Evolutionary conservation across 2,329 filamentous ascomycete genomes (phyloP), one percentile per base, ranked within the genome.

Genomic region (Aspergillus neotritici): DNA sequence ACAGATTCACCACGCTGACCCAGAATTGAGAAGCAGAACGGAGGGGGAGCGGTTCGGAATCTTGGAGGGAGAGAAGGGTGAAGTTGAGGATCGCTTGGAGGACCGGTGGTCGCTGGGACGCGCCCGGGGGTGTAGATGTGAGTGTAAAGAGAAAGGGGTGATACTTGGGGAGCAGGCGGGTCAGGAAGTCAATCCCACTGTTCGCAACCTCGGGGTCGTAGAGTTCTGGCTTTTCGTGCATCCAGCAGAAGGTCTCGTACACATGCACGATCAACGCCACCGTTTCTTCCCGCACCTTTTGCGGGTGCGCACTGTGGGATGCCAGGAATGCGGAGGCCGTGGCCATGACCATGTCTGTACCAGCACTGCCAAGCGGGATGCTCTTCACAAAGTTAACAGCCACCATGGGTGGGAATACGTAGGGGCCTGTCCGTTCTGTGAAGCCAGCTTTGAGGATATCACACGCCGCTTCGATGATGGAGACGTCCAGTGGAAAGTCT

Each of bases 391-490:
- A 69, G 15, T 64, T 59, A 15, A 67, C 64, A 3, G 63, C 69
- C 34, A 68, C 51, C n/a, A 57, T 51, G 3, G 68, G 63, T 14
- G 66, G 60, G 42, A 73, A 69, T 14, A 72, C 68, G 44, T 67
- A 72, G 9, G 65, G 66, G 0, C 69, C 68, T 1, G 62, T 65
- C 15, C 54, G 57, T 45, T 73, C 70, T 4, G 70, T 71, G 45
- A 67, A 72, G 3, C 70, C 70, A 9, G 69, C 68, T 48, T 66
- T 70, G 31, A 73, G 51, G 14, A 73, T 66, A 38, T 72, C 68
- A 49, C 69, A 73, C 6, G 67, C 63, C 5, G 68, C 65, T 53
- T 71, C 69, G 14, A 72, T 65, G 8, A 72, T 66, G n/a, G 59
- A 56, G 36, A 58, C 60, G 40, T 71, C 68, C 28, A 62, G 52